Percentiles rank a stretch among this genome's conserved stretches.
Conservation (phyloP, 805 yeast species). For the Blastobotrys peoriensis region DNA sequence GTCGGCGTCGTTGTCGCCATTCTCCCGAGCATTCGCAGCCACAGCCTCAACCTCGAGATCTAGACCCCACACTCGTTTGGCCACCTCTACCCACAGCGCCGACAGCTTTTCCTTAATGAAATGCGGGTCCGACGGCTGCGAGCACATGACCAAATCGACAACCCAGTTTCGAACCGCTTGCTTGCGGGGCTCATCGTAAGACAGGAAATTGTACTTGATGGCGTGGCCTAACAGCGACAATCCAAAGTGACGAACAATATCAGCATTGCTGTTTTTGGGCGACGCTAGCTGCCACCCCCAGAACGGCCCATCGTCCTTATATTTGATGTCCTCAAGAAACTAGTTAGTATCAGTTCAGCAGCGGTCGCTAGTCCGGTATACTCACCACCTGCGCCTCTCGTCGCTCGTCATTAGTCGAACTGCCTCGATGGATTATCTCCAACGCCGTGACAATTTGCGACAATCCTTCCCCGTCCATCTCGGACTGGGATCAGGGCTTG, state of each 20-base stretch:
- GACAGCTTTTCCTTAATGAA: conserved; percentile 87
- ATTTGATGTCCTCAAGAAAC: conserved; percentile 71
- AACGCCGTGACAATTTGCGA: conserved; percentile 73
- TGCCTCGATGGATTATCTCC: conserved; percentile 38
- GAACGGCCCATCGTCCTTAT: conserved; percentile 75
- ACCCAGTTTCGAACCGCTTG: conserved; percentile 78
- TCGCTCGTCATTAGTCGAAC: conserved; percentile 32
- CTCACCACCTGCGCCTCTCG: conserved; percentile 45
- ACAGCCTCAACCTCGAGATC: conserved; percentile 18
- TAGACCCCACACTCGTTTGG: conserved; percentile 87
- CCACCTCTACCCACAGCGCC: conserved; percentile 82
- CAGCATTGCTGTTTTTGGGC: conserved; percentile 53
- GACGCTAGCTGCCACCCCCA: conserved; percentile 88
- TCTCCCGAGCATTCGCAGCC: conserved; percentile 4
- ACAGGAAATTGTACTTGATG: conserved; percentile 47
- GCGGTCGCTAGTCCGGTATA: conserved; percentile 1
- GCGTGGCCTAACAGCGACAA: conserved; percentile 71
- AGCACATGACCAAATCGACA: conserved; percentile 62
- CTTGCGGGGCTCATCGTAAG: conserved; percentile 53
- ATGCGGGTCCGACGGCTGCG: conserved; percentile 69
- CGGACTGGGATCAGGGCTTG: background rate
- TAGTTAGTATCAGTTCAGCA: conserved; percentile 13
- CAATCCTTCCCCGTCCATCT: conserved; percentile 42
- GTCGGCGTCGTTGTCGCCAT: conserved; percentile 21
- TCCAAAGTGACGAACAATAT: conserved; percentile 85